Base-by-base conservation (phyloP, 139 green algal genomes). In the Mychonastes homosphaera region DNA sequence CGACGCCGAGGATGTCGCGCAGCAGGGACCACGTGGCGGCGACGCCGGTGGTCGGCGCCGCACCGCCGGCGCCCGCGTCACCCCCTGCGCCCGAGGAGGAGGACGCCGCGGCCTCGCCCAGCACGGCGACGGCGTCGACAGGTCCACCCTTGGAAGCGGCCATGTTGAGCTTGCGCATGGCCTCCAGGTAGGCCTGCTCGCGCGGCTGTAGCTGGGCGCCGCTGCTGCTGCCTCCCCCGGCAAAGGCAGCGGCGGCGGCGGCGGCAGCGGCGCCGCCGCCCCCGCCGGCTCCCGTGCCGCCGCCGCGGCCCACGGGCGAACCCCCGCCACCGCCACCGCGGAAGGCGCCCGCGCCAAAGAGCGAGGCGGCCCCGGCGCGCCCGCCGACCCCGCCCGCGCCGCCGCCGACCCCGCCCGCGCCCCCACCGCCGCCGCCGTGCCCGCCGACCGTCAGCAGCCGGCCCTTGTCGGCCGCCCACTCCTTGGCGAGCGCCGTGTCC, bases 401-500 rank as follows among this genome's bases (percentile, higher is more conserved):
- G 12, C 35, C 27, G 45, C 32, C 39, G 34, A 48, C 38, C 2
- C 43, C 27, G 34, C 27, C 41, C 16, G 53, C 24, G 16, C 28
- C 39, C 7, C n/a, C 33, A 10, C 26, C 53, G 2, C 60, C 30
- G 16, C 64, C 57, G n/a, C 47, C 67, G 64, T 71, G 67, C 2
- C 80, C 82, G 13, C 75, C 76, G 8, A 87, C 73, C 6, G 72
- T 58, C 45, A 91, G 77, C 35, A 93, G 72, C 28, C 74, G 59
- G 4, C 64, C 65, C 70, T 88, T 91, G 64, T 85, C 84, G n/a
- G 62, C 56, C 8, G 71, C 71, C 84, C 84, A 91, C 53, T 85
- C 76, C 1, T 61, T 50, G 18, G 75, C 36, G 67, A 86, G 71
- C 70, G 72, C 79, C 16, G 71, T 36, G 46, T 84, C 76, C 80